Evolutionary conservation across 2,329 filamentous ascomycete genomes (phyloP), one percentile per base, ranked within the genome.

Genomic region (Colletotrichum lini): DNA sequence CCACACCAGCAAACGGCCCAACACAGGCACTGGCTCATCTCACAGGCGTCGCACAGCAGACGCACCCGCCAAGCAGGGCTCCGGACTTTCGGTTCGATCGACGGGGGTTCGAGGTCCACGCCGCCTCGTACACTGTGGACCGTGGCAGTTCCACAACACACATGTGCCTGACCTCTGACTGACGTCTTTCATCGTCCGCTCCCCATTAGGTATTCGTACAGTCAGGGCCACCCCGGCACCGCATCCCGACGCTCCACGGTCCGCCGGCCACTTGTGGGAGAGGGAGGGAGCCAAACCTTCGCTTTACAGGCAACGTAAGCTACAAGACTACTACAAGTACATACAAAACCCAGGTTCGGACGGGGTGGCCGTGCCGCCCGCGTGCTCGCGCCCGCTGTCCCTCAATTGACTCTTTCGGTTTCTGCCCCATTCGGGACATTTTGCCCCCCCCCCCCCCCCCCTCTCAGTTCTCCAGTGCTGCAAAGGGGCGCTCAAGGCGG

Each of bases 271-370:
- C 30, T 30, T 30, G 30, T 30, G 30, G 30, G 30, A 30, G 53
- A 40, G 64, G 64, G 68, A 70, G 68, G 64, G 44, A 67, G 65
- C 65, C 69, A 64, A 69, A 53, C 59, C 69, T 54, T 71, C 18
- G 49, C 65, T 72, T 42, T 64, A 72, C 21, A 42, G 69, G 69
- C 59, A 72, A 72, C 69, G 69, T 72, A 69, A 68, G 58, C 69
- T 64, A 72, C 59, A 59, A 71, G 64, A 71, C 58, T 9, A 10
- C 9, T 9, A 10, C 9, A 35, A 30, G 30, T 30, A 30, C 30
- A 30, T 30, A 30, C 30, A 30, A 30, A 30, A 30, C 7, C 30
- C 30, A 53, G 67, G 65, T 68, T 72, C 65, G 69, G 69, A 72
- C 65, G 69, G 69, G 59, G 69, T 72, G 53, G 65, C 69, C 65